phyloP scores from a whole-genome alignment of 1,284 basidiomycete species.

The Moniliophthora roreri region DNA sequence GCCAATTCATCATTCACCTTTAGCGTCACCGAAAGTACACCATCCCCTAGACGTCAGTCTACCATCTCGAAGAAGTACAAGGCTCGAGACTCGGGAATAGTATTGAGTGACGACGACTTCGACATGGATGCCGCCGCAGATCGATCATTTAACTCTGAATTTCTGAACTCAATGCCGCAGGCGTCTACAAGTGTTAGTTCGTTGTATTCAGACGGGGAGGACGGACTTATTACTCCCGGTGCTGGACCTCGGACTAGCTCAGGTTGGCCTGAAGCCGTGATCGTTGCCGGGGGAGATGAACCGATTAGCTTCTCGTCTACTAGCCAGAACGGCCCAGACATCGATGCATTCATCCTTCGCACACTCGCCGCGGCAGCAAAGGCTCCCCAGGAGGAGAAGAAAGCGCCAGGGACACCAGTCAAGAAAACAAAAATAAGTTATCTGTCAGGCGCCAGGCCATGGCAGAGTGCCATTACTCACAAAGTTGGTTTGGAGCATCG shows the following conservation, averaged over 20 bases:
- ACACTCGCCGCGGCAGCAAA: constrained; percentile 62
- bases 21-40: constrained; percentile 52
- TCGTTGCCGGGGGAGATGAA: constrained; percentile 42
- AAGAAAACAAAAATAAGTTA: constrained; percentile 67
- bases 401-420: constrained; percentile 75
- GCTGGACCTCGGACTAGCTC: constrained; percentile 50
- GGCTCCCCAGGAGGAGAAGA: constrained; percentile 50
- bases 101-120: constrained; percentile 61
- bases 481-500: constrained; percentile 67
- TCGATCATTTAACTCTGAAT: constrained; percentile 23
- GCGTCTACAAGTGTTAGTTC: constrained; percentile 63
- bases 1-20: constrained; percentile 53
- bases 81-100: constrained; percentile 66
- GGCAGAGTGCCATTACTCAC: constrained; percentile 74
- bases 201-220: constrained; percentile 54
- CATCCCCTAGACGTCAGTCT: constrained; percentile 48
- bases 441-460: constrained; percentile 59
- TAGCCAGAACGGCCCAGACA: constrained; percentile 39
- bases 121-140: constrained; percentile 25
- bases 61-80: constrained; percentile 66
- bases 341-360: constrained; percentile 71
- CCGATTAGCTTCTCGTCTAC: constrained; percentile 22
- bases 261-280: constrained; percentile 60
- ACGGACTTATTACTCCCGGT: constrained; percentile 68
- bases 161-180: constrained; percentile 50